Conservation (phyloP, 768 basidiomycete species). For the Boletus patriciae region DNA sequence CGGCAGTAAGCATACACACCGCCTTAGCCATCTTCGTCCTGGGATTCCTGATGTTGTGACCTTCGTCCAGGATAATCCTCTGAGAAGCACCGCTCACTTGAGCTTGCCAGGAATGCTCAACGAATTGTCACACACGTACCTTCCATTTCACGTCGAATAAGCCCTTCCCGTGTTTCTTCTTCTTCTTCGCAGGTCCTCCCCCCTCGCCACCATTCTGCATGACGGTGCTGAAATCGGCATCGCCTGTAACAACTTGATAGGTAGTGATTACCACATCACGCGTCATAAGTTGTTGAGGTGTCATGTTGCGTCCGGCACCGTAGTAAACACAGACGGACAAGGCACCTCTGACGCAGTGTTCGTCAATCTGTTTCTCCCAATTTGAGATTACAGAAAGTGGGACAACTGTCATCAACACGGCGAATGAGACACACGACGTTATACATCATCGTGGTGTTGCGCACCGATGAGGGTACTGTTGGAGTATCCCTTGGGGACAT, state of each 20-base stretch:
- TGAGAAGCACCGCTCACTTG: slow-evolving; percentile 23
- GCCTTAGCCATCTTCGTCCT: slow-evolving; percentile 82
- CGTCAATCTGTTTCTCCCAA: slow-evolving; percentile 82
- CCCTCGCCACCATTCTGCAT: slow-evolving; percentile 11
- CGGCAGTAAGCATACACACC: slow-evolving; percentile 58
- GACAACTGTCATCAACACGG: slow-evolving; percentile 48
- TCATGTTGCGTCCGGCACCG: slow-evolving; percentile 61
- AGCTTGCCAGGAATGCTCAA: background rate
- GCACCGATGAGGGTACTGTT: slow-evolving; percentile 79
- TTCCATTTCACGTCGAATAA: slow-evolving; percentile 82
- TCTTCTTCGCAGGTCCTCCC: slow-evolving; percentile 44
- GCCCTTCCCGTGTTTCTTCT: slow-evolving; percentile 56
- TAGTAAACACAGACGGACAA: slow-evolving; percentile 69
- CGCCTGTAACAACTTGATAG: slow-evolving; percentile 68
- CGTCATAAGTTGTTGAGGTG: slow-evolving; percentile 56
- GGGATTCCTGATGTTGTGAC: slow-evolving; percentile 83
- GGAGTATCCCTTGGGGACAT: slow-evolving; percentile 54
- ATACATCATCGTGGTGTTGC: background rate
- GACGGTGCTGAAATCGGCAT: slow-evolving; percentile 37
- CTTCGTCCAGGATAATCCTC: slow-evolving; percentile 87
- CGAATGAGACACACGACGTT: background rate
- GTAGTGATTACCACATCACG: slow-evolving; percentile 85
- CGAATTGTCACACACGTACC: slow-evolving; percentile 39
- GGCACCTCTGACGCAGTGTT: slow-evolving; percentile 59
- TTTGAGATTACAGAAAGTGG: slow-evolving; percentile 86